Base-by-base conservation (phyloP, 2,329 filamentous ascomycete genomes). In the Aspergillus sergii region DNA sequence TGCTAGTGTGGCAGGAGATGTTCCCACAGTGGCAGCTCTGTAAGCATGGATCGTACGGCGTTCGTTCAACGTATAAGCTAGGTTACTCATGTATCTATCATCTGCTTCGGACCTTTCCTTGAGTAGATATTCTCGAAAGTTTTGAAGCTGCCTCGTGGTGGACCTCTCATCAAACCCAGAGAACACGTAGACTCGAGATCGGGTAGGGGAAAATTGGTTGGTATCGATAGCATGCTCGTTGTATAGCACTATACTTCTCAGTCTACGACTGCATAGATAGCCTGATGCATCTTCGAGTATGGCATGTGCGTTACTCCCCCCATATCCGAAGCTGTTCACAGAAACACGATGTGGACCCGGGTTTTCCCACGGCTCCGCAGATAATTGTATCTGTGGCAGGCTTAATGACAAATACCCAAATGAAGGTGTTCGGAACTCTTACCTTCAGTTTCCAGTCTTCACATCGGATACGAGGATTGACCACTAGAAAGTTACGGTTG, bases 281-380 rank as follows among this genome's bases (percentile, higher is more conserved):
- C 66, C 59, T 4, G 43, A 21, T 6, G 67, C 55, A 48, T 73
- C 69, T 59, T 78, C 76, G 6, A 84, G 64, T 16, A 83, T 78
- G 4, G 74, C 72, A 62, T 84, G 82, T 0, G 77, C 78, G 62
- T 83, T 83, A 19, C 78, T 78, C 45, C 82, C 82, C 19, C 82
- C 81, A 28, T 80, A 82, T 2, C 81, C 82, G 60, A 82, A 83
- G 7, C 76, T 79, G 64, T 80, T 81, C 56, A 82, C 72, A 19
- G 68, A 70, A 3, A 66, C 67, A 21, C 71, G 66, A 57, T 63
- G 68, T 11, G 62, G 61, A 28, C 60, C 57, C 6, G 51, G 19
- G n/a, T 43, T 63, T 3, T 68, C 62, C 67, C 67, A 72, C 11
- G 61, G 58, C 19, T 66, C 66, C n/a, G 65, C 58, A n/a, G 64